A percentile compares a stretch with the other conserved stretches of the same genome.
Evolutionary conservation across 176 grass and related monocot genomes (phyloP).

Genomic region (Zea mays): Zm-B73-REFERENCE-NAM-5.0 NC_050096.1:232626001-232626500

Average conservation of each 20-base stretch:
- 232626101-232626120: slow-evolving; percentile 98
- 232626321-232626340: slow-evolving; percentile 27
- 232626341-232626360: slow-evolving; percentile 6
- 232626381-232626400: neutral
- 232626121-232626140: slow-evolving; percentile 92
- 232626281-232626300: slow-evolving; percentile 2
- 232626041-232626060: slow-evolving; percentile 76
- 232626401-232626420: neutral
- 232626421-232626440: neutral
- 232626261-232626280: neutral
- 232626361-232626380: slow-evolving; percentile 16
- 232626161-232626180: slow-evolving; percentile 89
- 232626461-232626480: slow-evolving; percentile 20
- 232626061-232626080: slow-evolving; percentile 84
- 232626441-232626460: neutral
- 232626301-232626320: slow-evolving; percentile 26
- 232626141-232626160: slow-evolving; percentile 98
- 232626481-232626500: slow-evolving; percentile 26
- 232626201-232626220: slow-evolving; percentile 26
- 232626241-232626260: slow-evolving; percentile 3
- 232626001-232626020: slow-evolving; percentile 70
- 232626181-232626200: slow-evolving; percentile 31
- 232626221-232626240: slow-evolving; percentile 4
- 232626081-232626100: slow-evolving; percentile 98
- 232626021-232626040: slow-evolving; percentile 89